Percentiles rank a stretch among this genome's conserved stretches.
phyloP scores from a whole-genome alignment of 495 filamentous ascomycete genomes.

The Penicillium manginii region DNA sequence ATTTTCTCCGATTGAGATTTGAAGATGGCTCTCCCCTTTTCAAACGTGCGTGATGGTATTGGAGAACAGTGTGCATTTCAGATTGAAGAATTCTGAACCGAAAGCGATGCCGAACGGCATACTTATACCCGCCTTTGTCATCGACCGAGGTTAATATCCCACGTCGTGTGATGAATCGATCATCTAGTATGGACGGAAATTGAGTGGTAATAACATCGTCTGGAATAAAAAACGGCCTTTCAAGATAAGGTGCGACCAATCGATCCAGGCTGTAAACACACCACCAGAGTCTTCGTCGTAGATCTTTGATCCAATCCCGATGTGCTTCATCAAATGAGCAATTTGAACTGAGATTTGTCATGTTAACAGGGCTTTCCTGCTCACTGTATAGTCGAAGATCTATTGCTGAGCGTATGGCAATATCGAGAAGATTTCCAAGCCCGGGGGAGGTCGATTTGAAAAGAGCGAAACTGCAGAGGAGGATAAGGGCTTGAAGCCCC shows the following conservation, averaged over 20 bases:
- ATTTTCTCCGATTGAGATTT: neutral
- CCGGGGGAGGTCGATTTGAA: neutral
- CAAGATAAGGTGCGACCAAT: conserved; percentile 6
- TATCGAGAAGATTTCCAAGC: neutral
- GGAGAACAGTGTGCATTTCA: conserved; percentile 6
- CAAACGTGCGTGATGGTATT: neutral
- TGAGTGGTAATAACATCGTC: conserved; percentile 6
- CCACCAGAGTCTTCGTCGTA: conserved; percentile 11
- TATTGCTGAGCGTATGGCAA: conserved; percentile 2
- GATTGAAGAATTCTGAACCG: conserved; percentile 5
- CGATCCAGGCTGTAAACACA: conserved; percentile 11
- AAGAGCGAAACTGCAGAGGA: conserved; percentile 3
- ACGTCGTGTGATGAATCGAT: neutral
- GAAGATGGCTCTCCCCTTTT: neutral
- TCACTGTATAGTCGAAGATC: conserved; percentile 10
- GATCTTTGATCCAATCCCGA: neutral
- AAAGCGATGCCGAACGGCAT: neutral
- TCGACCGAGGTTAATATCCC: neutral
- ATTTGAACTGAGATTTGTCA: neutral
- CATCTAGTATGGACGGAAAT: neutral
- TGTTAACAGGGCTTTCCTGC: neutral
- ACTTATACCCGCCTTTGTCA: neutral
- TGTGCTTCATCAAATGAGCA: neutral
- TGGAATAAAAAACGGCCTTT: conserved; percentile 4
- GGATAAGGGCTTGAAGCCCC: neutral